Conservation (phyloP, 2,329 filamentous ascomycete species). For the Botrytis tulipae region DNA sequence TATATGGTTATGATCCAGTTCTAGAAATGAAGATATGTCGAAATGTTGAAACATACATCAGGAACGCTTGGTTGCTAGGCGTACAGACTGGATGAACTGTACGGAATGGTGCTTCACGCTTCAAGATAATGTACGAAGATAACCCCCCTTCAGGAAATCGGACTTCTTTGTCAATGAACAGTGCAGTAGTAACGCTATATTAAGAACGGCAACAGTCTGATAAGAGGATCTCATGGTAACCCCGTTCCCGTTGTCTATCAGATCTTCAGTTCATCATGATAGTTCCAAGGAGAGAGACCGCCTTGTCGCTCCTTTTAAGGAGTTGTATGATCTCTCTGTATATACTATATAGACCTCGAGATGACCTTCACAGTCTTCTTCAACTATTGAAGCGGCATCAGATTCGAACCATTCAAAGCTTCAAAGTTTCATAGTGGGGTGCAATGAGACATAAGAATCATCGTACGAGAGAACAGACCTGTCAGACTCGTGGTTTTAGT, state of each 20-base stretch:
- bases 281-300: not conserved
- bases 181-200: not conserved
- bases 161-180: not conserved
- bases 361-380: not conserved
- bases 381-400: not conserved
- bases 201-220: not conserved
- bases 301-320: conserved; percentile 1
- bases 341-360: not conserved
- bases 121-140: not conserved
- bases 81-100: not conserved
- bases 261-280: not conserved
- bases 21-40: not conserved
- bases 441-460: not conserved
- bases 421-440: not conserved
- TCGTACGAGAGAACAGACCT: not conserved
- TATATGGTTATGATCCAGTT: not conserved
- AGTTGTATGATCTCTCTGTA: not conserved
- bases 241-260: not conserved
- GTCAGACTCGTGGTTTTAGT: not conserved
- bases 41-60: not conserved
- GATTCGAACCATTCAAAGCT: not conserved
- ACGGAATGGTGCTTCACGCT: not conserved
- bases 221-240: not conserved
- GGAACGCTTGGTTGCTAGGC: not conserved
- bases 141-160: not conserved